These are phyloP conservation scores for Kregervanrija pseudodelftensis DNA, from an alignment of 805 yeast genomes.

Conservation along the genomic window DNA sequence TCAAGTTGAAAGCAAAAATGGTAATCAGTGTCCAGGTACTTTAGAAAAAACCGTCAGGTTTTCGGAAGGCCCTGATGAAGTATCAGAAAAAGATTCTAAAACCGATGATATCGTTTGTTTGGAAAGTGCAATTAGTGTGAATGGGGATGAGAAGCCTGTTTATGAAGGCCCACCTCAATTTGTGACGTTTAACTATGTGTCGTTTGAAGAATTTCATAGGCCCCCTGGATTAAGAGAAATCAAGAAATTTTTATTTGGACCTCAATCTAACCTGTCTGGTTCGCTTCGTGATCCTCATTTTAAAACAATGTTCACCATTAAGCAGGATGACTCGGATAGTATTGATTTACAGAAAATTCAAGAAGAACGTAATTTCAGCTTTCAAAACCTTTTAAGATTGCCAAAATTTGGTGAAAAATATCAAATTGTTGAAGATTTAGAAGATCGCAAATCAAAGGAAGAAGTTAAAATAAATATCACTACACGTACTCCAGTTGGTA, in stretches of 20 bases:
- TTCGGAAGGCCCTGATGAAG: background rate
- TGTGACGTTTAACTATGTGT: conserved; percentile 47
- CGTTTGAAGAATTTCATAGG: conserved; percentile 41
- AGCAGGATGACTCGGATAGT: conserved; percentile 21
- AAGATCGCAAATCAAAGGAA: conserved; percentile 37
- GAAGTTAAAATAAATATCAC: conserved; percentile 42
- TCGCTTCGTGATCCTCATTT: conserved; percentile 47
- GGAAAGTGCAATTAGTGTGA: background rate
- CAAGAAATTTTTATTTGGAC: conserved; percentile 49
- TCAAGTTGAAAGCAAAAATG: conserved; percentile 4
- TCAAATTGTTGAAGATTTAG: conserved; percentile 33
- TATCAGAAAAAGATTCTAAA: background rate
- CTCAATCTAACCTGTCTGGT: conserved; percentile 45
- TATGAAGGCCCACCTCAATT: conserved; percentile 67
- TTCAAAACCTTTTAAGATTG: conserved; percentile 37
- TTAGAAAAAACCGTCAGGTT: background rate
- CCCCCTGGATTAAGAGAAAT: conserved; percentile 26
- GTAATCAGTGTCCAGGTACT: background rate
- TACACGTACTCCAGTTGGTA: conserved; percentile 71
- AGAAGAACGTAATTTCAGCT: conserved; percentile 23
- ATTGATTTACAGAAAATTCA: conserved; percentile 20
- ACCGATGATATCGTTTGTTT: background rate
- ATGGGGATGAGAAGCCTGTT: conserved; percentile 8
- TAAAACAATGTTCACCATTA: conserved; percentile 31
- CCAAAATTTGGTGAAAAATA: conserved; percentile 61